Evolutionary conservation across 2,329 filamentous ascomycete species (phyloP), one percentile per base, ranked within the genome.

Genomic region (Xylaria sp.): DNA sequence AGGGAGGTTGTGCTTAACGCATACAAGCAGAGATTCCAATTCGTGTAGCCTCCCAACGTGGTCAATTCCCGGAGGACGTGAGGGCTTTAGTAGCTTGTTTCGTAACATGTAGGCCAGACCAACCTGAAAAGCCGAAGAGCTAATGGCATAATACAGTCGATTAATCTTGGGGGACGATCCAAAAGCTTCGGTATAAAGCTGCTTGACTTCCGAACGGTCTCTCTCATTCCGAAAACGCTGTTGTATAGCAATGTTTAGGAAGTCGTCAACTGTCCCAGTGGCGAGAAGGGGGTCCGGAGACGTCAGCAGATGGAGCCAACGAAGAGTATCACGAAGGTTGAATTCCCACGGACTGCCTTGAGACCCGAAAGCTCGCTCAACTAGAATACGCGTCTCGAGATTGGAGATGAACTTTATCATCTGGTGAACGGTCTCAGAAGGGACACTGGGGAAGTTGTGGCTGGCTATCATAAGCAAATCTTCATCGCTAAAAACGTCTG

Each of bases 331-430:
- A 79, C 94, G 91, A 71, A 99, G 82, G 75, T 97, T 99, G 78
- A 97, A 96, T 77, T 98, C 96, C 96, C 94, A 99, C 1, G 97
- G 96, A 6, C 91, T 92, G 14, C 89, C 89, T 72, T 89, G 86
- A 0, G 84, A 82, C 1, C 88, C 89, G 72, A 91, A 90, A 0
- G 82, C 79, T 69, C 84, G 85, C 60, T 85, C 82, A 32, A 86
- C 83, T 4, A 89, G 84, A 30, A 97, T 88, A 42, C 92, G 88
- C 34, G 88, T 84, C 70, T 97, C 93, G 9, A 98, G 83, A n/a
- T 85, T 83, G 1, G 90, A 90, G n/a, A 98, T 90, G 76, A 97
- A 97, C 27, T 84, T 82, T 36, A 98, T 94, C 60, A 97, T 83
- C 48, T 85, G 88, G 30, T 85, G 82, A 21, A 94, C 87, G 34